These are phyloP conservation scores for Silene conica DNA, from an alignment of 148 eudicot genomes.

Conservation along the genomic window DNA sequence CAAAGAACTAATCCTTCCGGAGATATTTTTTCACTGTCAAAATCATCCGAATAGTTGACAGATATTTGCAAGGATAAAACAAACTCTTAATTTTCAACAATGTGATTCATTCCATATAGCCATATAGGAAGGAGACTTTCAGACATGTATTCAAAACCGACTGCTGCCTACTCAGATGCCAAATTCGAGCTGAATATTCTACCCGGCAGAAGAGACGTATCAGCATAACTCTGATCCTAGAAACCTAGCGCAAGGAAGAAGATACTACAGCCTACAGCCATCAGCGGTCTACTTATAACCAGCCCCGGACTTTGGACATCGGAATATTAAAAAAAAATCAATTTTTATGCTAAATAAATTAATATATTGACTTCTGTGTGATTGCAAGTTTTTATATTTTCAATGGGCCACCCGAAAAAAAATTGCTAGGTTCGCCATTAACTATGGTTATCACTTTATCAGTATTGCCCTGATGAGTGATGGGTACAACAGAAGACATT, in stretches of 20 bases:
- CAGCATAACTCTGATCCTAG: not conserved
- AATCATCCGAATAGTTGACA: conserved; percentile 12
- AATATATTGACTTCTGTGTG: no score
- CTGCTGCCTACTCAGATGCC: conserved; percentile 8
- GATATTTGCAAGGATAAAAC: not conserved
- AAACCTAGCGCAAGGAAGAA: not conserved
- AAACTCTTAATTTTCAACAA: conserved; percentile 11
- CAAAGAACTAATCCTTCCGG: conserved; percentile 25
- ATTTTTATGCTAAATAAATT: no score
- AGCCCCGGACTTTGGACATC: no score
- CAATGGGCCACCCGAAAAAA: no score
- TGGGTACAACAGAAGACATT: not conserved
- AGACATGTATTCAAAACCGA: conserved; percentile 6
- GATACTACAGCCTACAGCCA: not conserved
- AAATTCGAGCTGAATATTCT: not conserved
- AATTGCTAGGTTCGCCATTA: no score
- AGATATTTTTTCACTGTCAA: conserved; percentile 23
- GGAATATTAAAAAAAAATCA: no score
- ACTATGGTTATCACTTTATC: not conserved
- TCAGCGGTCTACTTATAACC: no score
- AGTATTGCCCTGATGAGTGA: conserved; percentile 2
- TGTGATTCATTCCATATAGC: conserved; percentile 8
- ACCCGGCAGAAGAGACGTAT: not conserved
- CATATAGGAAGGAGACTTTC: not conserved
- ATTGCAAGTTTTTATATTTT: no score